These are phyloP conservation scores for Macrolepiota dolichaula DNA, from an alignment of 768 basidiomycete species.

Conservation along the genomic window DNA sequence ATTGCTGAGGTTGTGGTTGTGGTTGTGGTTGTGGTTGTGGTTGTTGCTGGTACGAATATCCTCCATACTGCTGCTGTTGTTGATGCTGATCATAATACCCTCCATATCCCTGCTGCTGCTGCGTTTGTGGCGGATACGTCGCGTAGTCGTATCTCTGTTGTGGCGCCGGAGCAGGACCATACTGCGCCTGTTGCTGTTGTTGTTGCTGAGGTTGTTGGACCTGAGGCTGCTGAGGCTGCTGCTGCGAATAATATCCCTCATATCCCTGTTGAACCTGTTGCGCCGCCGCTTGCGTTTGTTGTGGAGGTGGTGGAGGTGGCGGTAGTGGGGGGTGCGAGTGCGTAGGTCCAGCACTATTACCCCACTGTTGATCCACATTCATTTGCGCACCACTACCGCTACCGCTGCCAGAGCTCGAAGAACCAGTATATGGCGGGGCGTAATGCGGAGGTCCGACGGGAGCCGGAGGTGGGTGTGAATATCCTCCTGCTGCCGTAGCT, in stretches of 20 bases:
- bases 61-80: slow-evolving; percentile 18
- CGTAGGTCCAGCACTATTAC: neutral
- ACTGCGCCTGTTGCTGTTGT: slow-evolving; percentile 15
- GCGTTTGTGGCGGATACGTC: slow-evolving; percentile 19
- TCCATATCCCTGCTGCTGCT: slow-evolving; percentile 25
- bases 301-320: too few species aligned
- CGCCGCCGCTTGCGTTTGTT: slow-evolving; percentile 21
- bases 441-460: slow-evolving; percentile 10
- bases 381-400: neutral
- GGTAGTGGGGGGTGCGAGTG: too few species aligned
- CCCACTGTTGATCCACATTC: neutral
- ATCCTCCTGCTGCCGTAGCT: neutral
- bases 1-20: slow-evolving; percentile 10
- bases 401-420: neutral
- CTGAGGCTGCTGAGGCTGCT: neutral
- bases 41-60: slow-evolving; percentile 16
- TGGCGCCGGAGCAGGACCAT: slow-evolving; percentile 16
- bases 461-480: neutral
- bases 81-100: slow-evolving; percentile 28
- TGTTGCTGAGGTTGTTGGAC: slow-evolving; percentile 17
- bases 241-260: slow-evolving; percentile 27
- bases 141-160: slow-evolving; percentile 26
- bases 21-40: slow-evolving; percentile 6
- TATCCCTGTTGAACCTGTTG: slow-evolving; percentile 20
- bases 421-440: slow-evolving; percentile 8